Conservation (phyloP, 2,329 filamentous ascomycete genomes). For the Fusarium domesticum region DNA sequence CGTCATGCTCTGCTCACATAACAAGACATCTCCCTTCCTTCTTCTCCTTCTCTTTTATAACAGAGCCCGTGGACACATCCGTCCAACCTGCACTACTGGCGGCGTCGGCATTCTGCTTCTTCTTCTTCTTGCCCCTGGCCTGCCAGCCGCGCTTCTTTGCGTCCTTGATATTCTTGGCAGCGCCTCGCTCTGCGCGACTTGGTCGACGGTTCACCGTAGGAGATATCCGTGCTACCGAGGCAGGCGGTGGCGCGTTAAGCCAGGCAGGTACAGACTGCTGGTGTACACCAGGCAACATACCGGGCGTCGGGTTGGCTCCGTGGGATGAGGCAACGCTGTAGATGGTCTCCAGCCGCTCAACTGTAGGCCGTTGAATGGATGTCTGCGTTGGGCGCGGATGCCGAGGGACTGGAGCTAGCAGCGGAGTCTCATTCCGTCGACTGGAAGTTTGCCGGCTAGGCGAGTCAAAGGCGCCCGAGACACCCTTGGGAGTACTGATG, state of each 20-base stretch:
- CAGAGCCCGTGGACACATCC: conserved; percentile 41
- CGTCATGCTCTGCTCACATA: conserved; percentile 41
- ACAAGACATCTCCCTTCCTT: conserved; percentile 52
- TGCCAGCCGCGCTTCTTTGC: conserved; percentile 58
- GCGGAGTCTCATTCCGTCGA: conserved; percentile 41
- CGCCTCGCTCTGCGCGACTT: conserved; percentile 58
- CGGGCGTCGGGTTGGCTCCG: conserved; percentile 10
- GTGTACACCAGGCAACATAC: conserved; percentile 10
- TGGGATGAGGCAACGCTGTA: conserved; percentile 39
- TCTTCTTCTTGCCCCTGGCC: conserved; percentile 40
- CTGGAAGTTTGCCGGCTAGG: conserved; percentile 36
- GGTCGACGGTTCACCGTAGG: conserved; percentile 46
- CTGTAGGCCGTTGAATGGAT: conserved; percentile 41
- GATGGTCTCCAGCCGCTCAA: conserved; percentile 55
- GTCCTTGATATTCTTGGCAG: conserved; percentile 60
- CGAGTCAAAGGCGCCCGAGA: conserved; percentile 51
- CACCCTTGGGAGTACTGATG: conserved; percentile 57
- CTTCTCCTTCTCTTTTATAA: conserved; percentile 34
- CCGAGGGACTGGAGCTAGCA: conserved; percentile 53
- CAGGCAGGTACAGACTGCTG: conserved; percentile 33
- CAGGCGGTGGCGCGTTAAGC: conserved; percentile 35
- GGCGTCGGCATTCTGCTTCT: conserved; percentile 40
- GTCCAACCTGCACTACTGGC: conserved; percentile 52
- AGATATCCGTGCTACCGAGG: conserved; percentile 36
- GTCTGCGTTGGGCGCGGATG: conserved; percentile 43